These are phyloP conservation scores for Trichoderma parareesei DNA, from an alignment of 495 filamentous ascomycete species.

Conservation along the genomic window DNA sequence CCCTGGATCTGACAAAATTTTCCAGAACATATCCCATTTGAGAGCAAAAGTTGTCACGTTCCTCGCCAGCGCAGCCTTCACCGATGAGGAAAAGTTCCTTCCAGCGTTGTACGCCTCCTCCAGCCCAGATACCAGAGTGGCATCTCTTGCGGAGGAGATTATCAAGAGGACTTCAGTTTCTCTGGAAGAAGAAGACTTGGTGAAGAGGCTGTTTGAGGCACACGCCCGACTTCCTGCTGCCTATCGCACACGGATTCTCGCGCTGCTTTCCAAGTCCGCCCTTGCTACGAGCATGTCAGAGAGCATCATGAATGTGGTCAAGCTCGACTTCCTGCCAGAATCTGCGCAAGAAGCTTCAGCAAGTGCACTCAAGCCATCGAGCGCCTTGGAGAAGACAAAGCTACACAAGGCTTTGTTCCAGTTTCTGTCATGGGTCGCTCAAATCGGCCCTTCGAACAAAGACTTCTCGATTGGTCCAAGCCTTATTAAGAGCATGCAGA, in stretches of 20 bases:
- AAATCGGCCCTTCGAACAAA: slow-evolving; percentile 55
- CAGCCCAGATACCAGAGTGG: slow-evolving; percentile 72
- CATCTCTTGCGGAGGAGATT: slow-evolving; percentile 73
- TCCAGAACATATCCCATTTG: slow-evolving; percentile 45
- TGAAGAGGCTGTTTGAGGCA: slow-evolving; percentile 56
- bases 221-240: slow-evolving; percentile 64
- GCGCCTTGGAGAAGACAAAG: slow-evolving; percentile 27
- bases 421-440: slow-evolving; percentile 80
- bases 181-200: slow-evolving; percentile 58
- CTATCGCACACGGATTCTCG: slow-evolving; percentile 67
- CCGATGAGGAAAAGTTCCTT: slow-evolving; percentile 69
- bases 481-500: slow-evolving; percentile 61
- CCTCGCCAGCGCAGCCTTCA: slow-evolving; percentile 77
- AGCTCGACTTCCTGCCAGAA: slow-evolving; percentile 43
- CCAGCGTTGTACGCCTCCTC: slow-evolving; percentile 74
- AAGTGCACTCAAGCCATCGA: slow-evolving; percentile 11
- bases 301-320: slow-evolving; percentile 60
- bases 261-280: slow-evolving; percentile 69
- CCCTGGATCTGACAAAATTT: slow-evolving; percentile 45
- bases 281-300: slow-evolving; percentile 52
- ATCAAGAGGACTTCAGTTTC: slow-evolving; percentile 66
- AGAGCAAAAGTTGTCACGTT: slow-evolving; percentile 49
- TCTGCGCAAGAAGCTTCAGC: neutral
- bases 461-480: slow-evolving; percentile 53
- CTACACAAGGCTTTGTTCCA: slow-evolving; percentile 78